These are phyloP conservation scores for Knufia fluminis DNA, from an alignment of 2,329 filamentous ascomycete species.

Conservation along the genomic window DNA sequence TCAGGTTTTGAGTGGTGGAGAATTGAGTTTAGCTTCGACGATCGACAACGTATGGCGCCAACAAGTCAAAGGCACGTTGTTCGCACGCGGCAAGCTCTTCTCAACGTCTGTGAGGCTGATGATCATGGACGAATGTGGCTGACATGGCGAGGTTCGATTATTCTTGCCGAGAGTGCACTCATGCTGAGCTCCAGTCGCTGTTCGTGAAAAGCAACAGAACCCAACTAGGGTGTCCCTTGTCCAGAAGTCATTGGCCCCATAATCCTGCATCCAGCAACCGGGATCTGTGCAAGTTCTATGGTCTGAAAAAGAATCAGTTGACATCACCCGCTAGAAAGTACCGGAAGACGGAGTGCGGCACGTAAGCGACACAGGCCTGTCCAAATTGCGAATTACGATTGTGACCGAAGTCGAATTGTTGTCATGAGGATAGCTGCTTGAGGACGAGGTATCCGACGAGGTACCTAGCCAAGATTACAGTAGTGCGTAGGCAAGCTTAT, in stretches of 20 bases:
- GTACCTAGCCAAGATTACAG: too few relatives aligned
- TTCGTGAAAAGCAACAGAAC: not conserved
- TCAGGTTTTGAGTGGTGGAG: not conserved
- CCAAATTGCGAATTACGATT: too few relatives aligned
- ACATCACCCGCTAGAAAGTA: conserved; percentile 3
- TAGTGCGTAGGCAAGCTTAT: too few relatives aligned
- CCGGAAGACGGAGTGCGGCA: too few relatives aligned
- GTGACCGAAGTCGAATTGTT: too few relatives aligned
- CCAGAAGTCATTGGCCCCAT: not conserved
- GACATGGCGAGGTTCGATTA: not conserved
- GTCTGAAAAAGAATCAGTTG: not conserved
- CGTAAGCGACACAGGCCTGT: too few relatives aligned
- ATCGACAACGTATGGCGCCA: not conserved
- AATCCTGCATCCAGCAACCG: not conserved
- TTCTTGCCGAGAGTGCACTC: not conserved
- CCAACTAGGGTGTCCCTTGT: not conserved
- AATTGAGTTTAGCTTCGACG: not conserved
- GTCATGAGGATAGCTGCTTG: too few relatives aligned
- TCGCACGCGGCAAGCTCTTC: not conserved
- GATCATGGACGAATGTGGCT: conserved; percentile 5
- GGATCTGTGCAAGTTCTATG: conserved; percentile 7
- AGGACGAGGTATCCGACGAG: too few relatives aligned
- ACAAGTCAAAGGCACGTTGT: conserved; percentile 1
- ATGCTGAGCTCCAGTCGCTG: not conserved
- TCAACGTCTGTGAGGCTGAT: conserved; percentile 7